phyloP scores from a whole-genome alignment of 2,329 filamentous ascomycete genomes.

The Aspergillus thermomutatus region DNA sequence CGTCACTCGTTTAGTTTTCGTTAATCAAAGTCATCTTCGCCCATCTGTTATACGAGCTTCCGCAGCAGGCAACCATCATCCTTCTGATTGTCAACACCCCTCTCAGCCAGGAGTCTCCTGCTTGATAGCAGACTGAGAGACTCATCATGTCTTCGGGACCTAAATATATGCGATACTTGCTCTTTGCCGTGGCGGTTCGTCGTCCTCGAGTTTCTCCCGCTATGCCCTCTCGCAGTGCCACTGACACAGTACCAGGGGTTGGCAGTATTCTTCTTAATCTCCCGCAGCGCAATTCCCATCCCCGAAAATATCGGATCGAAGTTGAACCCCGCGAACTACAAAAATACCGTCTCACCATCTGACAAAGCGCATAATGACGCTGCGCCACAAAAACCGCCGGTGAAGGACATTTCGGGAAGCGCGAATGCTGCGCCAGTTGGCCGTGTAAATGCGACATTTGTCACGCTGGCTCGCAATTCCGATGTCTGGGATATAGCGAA shows the following conservation, averaged over 20 bases:
- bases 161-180: constrained; percentile 59
- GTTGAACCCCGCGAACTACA: constrained; percentile 19
- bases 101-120: not conserved
- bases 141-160: constrained; percentile 33
- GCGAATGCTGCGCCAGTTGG: constrained; percentile 57
- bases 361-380: constrained; percentile 25
- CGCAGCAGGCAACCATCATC: not conserved
- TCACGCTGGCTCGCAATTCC: constrained; percentile 86
- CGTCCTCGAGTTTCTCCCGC: constrained; percentile 3
- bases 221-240: not conserved
- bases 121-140: not conserved
- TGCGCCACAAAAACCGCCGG: constrained; percentile 12
- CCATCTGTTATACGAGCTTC: not conserved
- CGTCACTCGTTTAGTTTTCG: not conserved
- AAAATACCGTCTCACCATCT: constrained; percentile 11
- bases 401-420: constrained; percentile 15
- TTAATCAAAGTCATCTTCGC: not conserved
- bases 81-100: not conserved
- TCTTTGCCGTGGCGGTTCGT: constrained; percentile 81
- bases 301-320: constrained; percentile 25
- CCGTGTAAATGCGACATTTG: constrained; percentile 95
- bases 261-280: constrained; percentile 78
- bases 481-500: constrained; percentile 96
- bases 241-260: constrained; percentile 49
- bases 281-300: constrained; percentile 53